These are phyloP conservation scores for Erucastrum elatum DNA, from an alignment of 345 rosid species.

Conservation along the genomic window DNA sequence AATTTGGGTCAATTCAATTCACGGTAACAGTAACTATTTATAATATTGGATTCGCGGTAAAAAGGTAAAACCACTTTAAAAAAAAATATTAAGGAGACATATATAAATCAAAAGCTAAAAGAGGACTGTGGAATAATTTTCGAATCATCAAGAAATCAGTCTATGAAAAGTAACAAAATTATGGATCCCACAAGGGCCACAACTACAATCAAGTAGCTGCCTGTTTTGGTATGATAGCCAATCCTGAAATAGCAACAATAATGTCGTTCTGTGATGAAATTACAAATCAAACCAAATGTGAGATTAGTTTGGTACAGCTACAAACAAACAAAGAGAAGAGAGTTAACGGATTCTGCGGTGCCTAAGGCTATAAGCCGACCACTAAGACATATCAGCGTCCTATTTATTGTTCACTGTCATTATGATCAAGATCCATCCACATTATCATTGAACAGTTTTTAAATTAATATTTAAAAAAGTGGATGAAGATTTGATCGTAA, in stretches of 20 bases:
- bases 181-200: neutral
- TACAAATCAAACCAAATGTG: conserved; percentile 12
- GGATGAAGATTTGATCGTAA: neutral
- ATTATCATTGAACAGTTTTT: neutral
- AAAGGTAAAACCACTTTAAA: too few species aligned
- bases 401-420: neutral
- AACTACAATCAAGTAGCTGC: neutral
- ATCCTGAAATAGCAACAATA: conserved; percentile 8
- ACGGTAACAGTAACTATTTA: too few species aligned
- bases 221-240: neutral
- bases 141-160: neutral
- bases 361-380: neutral
- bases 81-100: neutral
- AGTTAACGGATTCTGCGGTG: neutral
- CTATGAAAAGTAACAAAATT: neutral
- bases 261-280: neutral
- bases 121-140: conserved; percentile 6
- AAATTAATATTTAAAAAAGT: neutral
- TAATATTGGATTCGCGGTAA: too few species aligned
- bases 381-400: neutral
- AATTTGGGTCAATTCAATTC: too few species aligned
- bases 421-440: neutral
- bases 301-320: neutral
- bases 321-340: neutral
- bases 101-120: conserved; percentile 1